phyloP scores from a whole-genome alignment of 2,329 filamentous ascomycete genomes.

The Fusarium sp. region DNA sequence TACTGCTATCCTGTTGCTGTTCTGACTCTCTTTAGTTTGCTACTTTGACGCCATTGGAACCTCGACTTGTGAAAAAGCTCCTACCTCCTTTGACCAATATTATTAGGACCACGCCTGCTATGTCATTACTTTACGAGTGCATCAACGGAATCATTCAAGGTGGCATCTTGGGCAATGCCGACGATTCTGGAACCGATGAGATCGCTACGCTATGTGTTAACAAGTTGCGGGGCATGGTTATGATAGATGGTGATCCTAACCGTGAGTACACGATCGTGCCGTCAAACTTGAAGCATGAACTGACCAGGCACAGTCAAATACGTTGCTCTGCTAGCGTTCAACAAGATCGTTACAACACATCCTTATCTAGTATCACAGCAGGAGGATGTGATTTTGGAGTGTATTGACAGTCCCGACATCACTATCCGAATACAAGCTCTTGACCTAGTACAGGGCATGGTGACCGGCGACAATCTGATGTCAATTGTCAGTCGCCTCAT shows the following conservation, averaged over 20 bases:
- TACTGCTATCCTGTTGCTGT: neutral
- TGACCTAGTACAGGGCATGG: conserved; percentile 93
- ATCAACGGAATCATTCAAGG: conserved; percentile 99
- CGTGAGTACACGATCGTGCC: conserved; percentile 63
- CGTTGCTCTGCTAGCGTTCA: conserved; percentile 93
- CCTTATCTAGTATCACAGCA: conserved; percentile 89
- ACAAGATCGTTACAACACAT: conserved; percentile 91
- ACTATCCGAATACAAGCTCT: conserved; percentile 94
- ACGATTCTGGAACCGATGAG: conserved; percentile 87
- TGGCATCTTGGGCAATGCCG: conserved; percentile 86
- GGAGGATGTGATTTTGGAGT: conserved; percentile 95
- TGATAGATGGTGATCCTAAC: conserved; percentile 93
- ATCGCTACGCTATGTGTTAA: conserved; percentile 92
- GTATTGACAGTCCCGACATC: conserved; percentile 94
- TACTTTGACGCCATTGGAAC: conserved; percentile 90
- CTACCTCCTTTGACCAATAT: conserved; percentile 91
- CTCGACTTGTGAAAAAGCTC: conserved; percentile 89
- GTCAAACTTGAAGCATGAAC: neutral
- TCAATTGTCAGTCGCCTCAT: conserved; percentile 88
- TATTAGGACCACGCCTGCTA: conserved; percentile 93
- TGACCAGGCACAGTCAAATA: conserved; percentile 80
- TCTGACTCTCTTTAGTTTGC: conserved; percentile 76
- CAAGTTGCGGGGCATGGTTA: conserved; percentile 93
- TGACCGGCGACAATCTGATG: conserved; percentile 85
- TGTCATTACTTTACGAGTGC: conserved; percentile 98